Percentiles rank a stretch among this genome's conserved stretches.
Evolutionary conservation across 345 rosid genomes (phyloP).

Genomic region (Bretschneidera sinensis): DNA sequence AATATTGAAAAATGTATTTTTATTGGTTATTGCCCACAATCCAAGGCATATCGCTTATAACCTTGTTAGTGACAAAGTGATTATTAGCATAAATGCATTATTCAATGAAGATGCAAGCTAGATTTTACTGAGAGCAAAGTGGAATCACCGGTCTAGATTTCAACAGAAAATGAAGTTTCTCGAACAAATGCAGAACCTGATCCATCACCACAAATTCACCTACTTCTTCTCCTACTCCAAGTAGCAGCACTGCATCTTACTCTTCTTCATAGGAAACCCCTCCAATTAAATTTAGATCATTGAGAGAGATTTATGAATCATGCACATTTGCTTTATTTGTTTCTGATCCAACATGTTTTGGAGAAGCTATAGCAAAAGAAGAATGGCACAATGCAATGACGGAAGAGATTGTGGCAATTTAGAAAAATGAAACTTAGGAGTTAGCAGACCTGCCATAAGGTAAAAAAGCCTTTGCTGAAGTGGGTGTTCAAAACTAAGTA

Average conservation of each 20-base stretch:
- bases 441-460: background rate
- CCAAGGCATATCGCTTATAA: conserved; percentile 14
- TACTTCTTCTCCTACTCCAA: background rate
- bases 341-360: background rate
- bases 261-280: background rate
- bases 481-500: conserved; percentile 16
- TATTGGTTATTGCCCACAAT: conserved; percentile 15
- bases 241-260: background rate
- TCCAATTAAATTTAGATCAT: background rate
- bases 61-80: background rate
- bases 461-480: conserved; percentile 7
- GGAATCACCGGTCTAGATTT: background rate
- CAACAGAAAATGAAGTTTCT: background rate
- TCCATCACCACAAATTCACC: background rate
- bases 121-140: background rate
- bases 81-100: background rate
- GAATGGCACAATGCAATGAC: conserved; percentile 8
- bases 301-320: conserved; percentile 6
- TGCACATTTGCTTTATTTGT: background rate
- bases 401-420: background rate
- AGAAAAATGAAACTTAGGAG: conserved; percentile 8
- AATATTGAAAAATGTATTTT: conserved; percentile 11
- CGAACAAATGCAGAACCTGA: background rate
- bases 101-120: conserved; percentile 10
- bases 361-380: background rate